A percentile compares a stretch with the other conserved stretches of the same genome.
These are phyloP conservation scores for Mycena citricolor DNA, from an alignment of 1,284 basidiomycete species.

Conservation along the genomic window DNA sequence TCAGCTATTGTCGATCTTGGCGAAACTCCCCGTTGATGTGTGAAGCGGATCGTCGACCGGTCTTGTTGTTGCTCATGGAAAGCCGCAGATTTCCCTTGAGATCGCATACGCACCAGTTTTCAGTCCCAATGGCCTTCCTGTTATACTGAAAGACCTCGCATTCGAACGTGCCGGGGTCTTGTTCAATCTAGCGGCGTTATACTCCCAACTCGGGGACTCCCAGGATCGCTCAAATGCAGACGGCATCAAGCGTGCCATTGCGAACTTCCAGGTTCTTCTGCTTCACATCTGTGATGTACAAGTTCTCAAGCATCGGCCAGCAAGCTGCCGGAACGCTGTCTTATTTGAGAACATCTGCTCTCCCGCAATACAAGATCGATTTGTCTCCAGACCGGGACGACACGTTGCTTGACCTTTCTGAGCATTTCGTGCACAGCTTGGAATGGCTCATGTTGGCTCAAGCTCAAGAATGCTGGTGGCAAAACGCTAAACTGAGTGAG, in stretches of 20 bases:
- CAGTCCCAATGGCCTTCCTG: slow-evolving; percentile 52
- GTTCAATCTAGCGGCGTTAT: slow-evolving; percentile 84
- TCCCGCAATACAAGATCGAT: slow-evolving; percentile 59
- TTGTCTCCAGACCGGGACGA: slow-evolving; percentile 55
- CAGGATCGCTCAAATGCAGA: slow-evolving; percentile 73
- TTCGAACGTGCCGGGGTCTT: slow-evolving; percentile 79
- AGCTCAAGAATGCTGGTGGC: slow-evolving; percentile 97
- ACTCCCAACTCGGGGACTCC: slow-evolving; percentile 66
- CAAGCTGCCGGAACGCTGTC: slow-evolving; percentile 75
- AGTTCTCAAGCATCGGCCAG: slow-evolving; percentile 44
- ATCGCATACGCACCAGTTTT: slow-evolving; percentile 79
- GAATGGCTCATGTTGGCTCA: slow-evolving; percentile 87
- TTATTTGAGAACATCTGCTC: slow-evolving; percentile 57
- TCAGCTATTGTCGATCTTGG: slow-evolving; percentile 74
- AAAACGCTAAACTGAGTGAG: slow-evolving; percentile 83
- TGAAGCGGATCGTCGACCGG: slow-evolving; percentile 15
- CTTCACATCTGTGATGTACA: slow-evolving; percentile 1
- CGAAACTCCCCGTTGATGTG: slow-evolving; percentile 48
- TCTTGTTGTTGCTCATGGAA: slow-evolving; percentile 17
- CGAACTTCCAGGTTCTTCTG: slow-evolving; percentile 66
- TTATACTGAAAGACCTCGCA: slow-evolving; percentile 68
- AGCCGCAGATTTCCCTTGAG: slow-evolving; percentile 68
- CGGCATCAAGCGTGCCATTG: slow-evolving; percentile 75
- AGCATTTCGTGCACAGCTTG: slow-evolving; percentile 62
- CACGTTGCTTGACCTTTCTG: slow-evolving; percentile 63